Base-by-base conservation (phyloP, 2,329 filamentous ascomycete genomes). In the Claviceps sp. region DNA sequence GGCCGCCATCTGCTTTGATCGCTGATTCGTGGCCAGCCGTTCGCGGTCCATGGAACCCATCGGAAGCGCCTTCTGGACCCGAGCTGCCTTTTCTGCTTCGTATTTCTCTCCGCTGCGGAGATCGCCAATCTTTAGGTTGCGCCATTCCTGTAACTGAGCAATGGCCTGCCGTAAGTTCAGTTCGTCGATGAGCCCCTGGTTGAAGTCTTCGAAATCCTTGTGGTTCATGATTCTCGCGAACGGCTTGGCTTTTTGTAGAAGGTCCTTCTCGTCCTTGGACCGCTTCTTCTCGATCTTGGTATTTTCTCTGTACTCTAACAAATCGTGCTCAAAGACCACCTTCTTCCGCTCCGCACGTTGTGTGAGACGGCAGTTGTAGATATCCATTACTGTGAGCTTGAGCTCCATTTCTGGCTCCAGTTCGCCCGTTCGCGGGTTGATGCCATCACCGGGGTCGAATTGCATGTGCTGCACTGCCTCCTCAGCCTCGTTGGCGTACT, bases 381-480 rank as follows among this genome's bases (percentile, higher is more conserved):
- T 95, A 58, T 95, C 89, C 82, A 98, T 96, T 20, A 98, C 89
- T 0, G 89, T 95, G 71, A 97, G 82, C 74, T 98, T 98, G 45
- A 98, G 78, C 57, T 96, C 90, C 77, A 95, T 95, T 67, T 98
- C 93, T 0, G 93, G 89, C 60, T 98, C 93, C 53, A 94, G 74
- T 62, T 94, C 85, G 55, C 87, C 86, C 0, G 89, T 95, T 2
- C 77, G 72, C 1, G 86, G 83, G 62, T 95, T 95, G 58, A 95
- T 76, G 52, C 93, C 93, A 68, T 96, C 91, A 26, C 93, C 93
- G 0, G 93, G 91, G 52, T 97, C 91, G 62, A 98, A 98, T 57
- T 94, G 86, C 90, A 98, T 97, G 56, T 95, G 83, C 66, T 98
- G 93, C 2, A 98, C 93, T 0, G 91, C 91, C 69, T 97, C 94